These are phyloP conservation scores for Aspergillus fumigatiaffinis DNA, from an alignment of 2,329 filamentous ascomycete species.

Conservation along the genomic window DNA sequence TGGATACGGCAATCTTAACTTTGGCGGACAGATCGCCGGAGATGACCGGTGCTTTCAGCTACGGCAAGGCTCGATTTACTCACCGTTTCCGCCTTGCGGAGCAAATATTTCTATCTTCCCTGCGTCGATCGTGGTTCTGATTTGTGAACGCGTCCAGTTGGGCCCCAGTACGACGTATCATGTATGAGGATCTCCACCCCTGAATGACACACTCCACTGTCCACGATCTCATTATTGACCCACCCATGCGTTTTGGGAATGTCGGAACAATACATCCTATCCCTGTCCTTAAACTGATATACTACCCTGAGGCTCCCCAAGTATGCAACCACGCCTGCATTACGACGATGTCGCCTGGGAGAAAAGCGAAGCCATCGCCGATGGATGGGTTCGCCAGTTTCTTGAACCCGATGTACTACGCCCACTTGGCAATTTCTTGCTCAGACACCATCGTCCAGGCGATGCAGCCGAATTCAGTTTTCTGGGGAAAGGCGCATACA, in stretches of 20 bases:
- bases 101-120: too few species aligned
- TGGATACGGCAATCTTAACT: not conserved
- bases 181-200: too few species aligned
- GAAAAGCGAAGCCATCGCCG: conserved; percentile 1
- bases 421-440: not conserved
- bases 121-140: too few species aligned
- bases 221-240: too few species aligned
- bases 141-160: too few species aligned
- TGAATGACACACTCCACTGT: too few species aligned
- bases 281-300: not conserved
- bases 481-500: not conserved
- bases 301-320: too few species aligned
- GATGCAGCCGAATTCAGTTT: too few species aligned
- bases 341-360: conserved; percentile 9
- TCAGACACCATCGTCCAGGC: not conserved
- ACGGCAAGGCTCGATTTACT: too few species aligned
- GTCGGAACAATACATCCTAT: not conserved
- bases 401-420: not conserved
- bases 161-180: too few species aligned
- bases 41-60: not conserved
- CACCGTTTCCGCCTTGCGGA: too few species aligned
- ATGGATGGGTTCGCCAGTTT: conserved; percentile 2
- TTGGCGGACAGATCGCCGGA: not conserved
- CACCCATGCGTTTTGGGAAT: too few species aligned
- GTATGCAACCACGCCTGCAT: not conserved